Percentiles rank a stretch among this genome's conserved stretches.
phyloP scores from a whole-genome alignment of 805 yeast species.

The Candida broadrunensis region DNA sequence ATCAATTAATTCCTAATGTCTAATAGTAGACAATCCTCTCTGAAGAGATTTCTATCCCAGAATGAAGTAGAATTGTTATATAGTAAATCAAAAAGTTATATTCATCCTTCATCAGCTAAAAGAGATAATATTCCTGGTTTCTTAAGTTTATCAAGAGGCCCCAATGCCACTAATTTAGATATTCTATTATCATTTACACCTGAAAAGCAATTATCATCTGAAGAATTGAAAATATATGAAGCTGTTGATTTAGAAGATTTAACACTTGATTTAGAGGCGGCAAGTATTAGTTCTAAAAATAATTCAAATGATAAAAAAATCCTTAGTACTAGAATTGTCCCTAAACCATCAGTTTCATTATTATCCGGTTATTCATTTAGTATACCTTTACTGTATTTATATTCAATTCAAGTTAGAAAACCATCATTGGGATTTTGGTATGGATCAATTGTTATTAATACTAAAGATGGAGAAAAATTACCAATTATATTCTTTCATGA shows the following conservation, averaged over 20 bases:
- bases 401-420: constrained; percentile 77
- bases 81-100: constrained; percentile 68
- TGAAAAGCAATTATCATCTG: constrained; percentile 43
- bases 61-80: constrained; percentile 47
- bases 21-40: too few species aligned
- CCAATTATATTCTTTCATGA: constrained; percentile 94
- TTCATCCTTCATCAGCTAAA: constrained; percentile 76
- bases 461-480: constrained; percentile 61
- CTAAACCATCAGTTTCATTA: constrained; percentile 51
- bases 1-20: too few species aligned
- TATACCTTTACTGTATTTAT: constrained; percentile 55
- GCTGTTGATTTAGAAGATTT: constrained; percentile 47
- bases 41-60: constrained; percentile 1
- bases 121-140: constrained; percentile 81
- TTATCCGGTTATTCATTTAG: constrained; percentile 68
- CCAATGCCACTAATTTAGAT: constrained; percentile 49
- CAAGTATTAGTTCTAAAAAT: constrained; percentile 4
- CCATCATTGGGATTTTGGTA: constrained; percentile 90
- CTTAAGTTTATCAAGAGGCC: constrained; percentile 59
- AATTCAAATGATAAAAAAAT: constrained; percentile 1
- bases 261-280: constrained; percentile 15
- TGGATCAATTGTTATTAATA: constrained; percentile 79
- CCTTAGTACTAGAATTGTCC: constrained; percentile 28
- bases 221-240: constrained; percentile 46
- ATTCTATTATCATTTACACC: constrained; percentile 69